Conservation (phyloP, 2,329 filamentous ascomycete species). For the Leptographium galeiforme region DNA sequence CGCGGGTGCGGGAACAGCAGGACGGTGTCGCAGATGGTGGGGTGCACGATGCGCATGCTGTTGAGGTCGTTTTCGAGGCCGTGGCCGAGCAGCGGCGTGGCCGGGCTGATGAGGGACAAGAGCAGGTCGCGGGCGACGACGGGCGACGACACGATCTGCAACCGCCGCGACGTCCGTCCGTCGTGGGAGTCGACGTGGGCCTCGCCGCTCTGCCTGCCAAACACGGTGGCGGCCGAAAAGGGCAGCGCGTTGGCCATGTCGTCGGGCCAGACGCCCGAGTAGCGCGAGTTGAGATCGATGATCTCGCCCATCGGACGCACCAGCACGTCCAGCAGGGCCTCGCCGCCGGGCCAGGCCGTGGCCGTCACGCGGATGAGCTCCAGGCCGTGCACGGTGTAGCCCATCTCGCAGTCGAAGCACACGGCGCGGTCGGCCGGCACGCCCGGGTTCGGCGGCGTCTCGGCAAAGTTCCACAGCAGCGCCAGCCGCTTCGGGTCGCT, state of each 20-base stretch:
- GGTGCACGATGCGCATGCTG: slow-evolving; percentile 24
- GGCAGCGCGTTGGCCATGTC: slow-evolving; percentile 58
- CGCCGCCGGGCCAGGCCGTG: slow-evolving; percentile 70
- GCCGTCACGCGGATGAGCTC: slow-evolving; percentile 86
- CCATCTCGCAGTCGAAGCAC: slow-evolving; percentile 95
- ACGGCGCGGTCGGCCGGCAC: slow-evolving; percentile 47
- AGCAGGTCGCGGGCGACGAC: slow-evolving; percentile 62
- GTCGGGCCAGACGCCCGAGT: slow-evolving; percentile 72
- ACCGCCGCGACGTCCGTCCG: slow-evolving; percentile 21
- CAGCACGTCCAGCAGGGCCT: slow-evolving; percentile 59
- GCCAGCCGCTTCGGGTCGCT: slow-evolving; percentile 65
- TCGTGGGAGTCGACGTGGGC: not conserved
- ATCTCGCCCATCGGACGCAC: slow-evolving; percentile 13
- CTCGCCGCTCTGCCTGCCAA: not conserved
- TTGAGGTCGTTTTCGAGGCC: slow-evolving; percentile 94
- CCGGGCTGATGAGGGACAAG: slow-evolving; percentile 59
- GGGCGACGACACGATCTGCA: slow-evolving; percentile 67
- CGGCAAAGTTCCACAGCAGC: slow-evolving; percentile 61
- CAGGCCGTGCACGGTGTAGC: slow-evolving; percentile 76
- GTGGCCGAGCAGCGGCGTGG: slow-evolving; percentile 80
- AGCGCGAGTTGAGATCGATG: slow-evolving; percentile 56
- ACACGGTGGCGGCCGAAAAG: slow-evolving; percentile 25
- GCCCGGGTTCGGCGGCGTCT: slow-evolving; percentile 55
- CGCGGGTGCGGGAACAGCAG: slow-evolving; percentile 61
- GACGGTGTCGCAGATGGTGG: slow-evolving; percentile 12